Evolutionary conservation across 208 protist species (phyloP), one percentile per base, ranked within the genome.

Genomic region (Trypanosoma lewisi): DNA sequence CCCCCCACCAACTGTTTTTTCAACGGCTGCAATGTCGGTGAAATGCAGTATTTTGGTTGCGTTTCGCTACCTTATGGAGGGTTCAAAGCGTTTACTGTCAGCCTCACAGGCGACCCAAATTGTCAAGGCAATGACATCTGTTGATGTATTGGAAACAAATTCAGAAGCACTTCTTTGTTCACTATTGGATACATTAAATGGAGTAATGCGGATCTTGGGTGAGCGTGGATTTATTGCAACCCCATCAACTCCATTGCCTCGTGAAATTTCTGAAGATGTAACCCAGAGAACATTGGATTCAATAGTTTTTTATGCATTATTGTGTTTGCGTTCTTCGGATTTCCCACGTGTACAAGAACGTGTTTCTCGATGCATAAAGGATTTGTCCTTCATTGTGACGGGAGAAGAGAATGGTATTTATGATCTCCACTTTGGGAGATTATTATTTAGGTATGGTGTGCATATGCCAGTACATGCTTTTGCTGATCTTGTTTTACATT

Each of bases 241-340:
- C 0, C 66, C 75, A 17, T 42, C 39, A 34, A 70, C 80, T 30
- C 89, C 86, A 7, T 70, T 91, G 4, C 89, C 89, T 2, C 49
- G 52, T 30, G 70, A 83, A 36, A 66, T 93, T 12, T 52, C 45
- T 17, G 53, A 67, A 12, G 80, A 93, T 58, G 21, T 73, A 11
- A 73, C 78, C 60, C 83, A 85, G 50, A 75, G 84, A 28, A 93
- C 86, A 4, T 57, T 95, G 16, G 85, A 95, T 65, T 95, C 86
- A 11, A 83, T 93, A 25, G 30, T 89, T 30, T 80, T 93, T 52
- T 92, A 93, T 61, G 73, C 84, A 5, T 61, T 92, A 16, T 71
- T 95, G 45, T 74, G 82, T 51, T 61, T 91, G 23, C 80, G 80
- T 57, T 63, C 65, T 16, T 71, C 67, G 44, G 63, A 70, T 2